Evolutionary conservation across 116 monocot species (phyloP), one percentile per base, ranked within the genome.

Genomic region (Phalaenopsis hybrid): DNA sequence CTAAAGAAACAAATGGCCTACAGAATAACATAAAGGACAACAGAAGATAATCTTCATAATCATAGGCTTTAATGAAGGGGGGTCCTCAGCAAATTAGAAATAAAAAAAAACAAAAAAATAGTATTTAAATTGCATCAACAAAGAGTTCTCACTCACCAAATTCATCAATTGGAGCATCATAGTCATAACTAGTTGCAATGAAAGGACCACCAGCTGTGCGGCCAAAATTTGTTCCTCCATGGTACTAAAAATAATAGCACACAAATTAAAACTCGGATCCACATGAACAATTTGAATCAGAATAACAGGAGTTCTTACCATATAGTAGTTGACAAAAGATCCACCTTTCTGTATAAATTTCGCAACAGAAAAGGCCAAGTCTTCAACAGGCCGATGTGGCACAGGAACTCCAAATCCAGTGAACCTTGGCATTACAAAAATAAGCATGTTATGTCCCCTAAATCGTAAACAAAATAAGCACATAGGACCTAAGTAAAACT

Each of bases 271-370:
- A 63, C 1, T 63, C 63, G 8, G 23, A 16, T 37, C 37, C 72
- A 72, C 37, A 72, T 72, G 13, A 67, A 41, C 15, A 16, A 41
- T 16, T 2, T 41, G 13, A 73, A 76, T 57, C 59, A 67, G 63
- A 37, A 50, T 51, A 37, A 50, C 37, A 55, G 41, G 52, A 23
- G 31, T 68, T 48, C 73, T 86, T 76, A 90, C 90, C 90, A 90
- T 90, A 76, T 90, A 90, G 79, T 90, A 96, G 78, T 96, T 96
- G 67, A 96, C 78, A 74, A 92, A 96, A 37, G 96, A 89, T 43
- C 96, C 96, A 8, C 96, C 94, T 45, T 92, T 94, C 84, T 94
- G 94, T 81, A 96, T 91, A 68, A 96, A 96, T 75, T 85, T 88
- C 78, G 90, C 86, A 74, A 90, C 83, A 69, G 84, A 78, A 61